phyloP scores from a whole-genome alignment of 2,329 filamentous ascomycete species.

The Aspergillus pseudonomiae region DNA sequence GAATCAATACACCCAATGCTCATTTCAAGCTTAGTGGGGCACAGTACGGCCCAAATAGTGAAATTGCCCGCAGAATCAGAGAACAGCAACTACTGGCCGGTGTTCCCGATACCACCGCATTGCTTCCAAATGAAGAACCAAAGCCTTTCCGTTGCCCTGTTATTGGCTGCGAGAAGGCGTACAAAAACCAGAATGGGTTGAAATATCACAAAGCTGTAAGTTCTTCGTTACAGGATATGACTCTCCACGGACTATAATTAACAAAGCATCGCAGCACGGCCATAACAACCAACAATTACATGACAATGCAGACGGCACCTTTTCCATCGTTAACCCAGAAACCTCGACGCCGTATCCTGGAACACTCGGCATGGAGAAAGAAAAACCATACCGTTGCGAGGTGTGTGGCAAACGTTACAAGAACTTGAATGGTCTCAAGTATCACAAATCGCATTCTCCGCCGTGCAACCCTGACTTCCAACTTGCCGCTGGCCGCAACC shows the following conservation, averaged over 20 bases:
- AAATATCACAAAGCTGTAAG: constrained; percentile 80
- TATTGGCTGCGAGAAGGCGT: constrained; percentile 97
- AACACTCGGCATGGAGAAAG: constrained; percentile 98
- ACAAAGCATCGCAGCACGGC: constrained; percentile 63
- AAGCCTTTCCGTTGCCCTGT: constrained; percentile 98
- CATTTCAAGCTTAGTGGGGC: constrained; percentile 75
- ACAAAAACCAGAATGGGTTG: constrained; percentile 98
- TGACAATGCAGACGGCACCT: constrained; percentile 95
- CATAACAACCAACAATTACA: constrained; percentile 96
- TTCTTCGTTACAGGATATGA: constrained; percentile 17
- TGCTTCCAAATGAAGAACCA: constrained; percentile 76
- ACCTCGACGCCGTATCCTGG: constrained; percentile 93
- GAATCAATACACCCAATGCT: constrained; percentile 67
- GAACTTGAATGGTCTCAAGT: constrained; percentile 98
- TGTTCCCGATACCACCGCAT: constrained; percentile 50
- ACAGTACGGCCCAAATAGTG: constrained; percentile 76
- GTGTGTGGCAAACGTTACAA: constrained; percentile 98
- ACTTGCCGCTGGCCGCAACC: constrained; percentile 49
- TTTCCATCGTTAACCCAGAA: constrained; percentile 96
- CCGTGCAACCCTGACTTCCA: constrained; percentile 85
- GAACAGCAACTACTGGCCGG: constrained; percentile 66
- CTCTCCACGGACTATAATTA: constrained; percentile 23
- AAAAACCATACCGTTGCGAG: constrained; percentile 98
- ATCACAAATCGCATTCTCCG: constrained; percentile 82
- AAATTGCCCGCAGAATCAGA: constrained; percentile 68